Conservation (phyloP, 2,329 filamentous ascomycete genomes). For the Ophidiomyces ophidiicola region DNA sequence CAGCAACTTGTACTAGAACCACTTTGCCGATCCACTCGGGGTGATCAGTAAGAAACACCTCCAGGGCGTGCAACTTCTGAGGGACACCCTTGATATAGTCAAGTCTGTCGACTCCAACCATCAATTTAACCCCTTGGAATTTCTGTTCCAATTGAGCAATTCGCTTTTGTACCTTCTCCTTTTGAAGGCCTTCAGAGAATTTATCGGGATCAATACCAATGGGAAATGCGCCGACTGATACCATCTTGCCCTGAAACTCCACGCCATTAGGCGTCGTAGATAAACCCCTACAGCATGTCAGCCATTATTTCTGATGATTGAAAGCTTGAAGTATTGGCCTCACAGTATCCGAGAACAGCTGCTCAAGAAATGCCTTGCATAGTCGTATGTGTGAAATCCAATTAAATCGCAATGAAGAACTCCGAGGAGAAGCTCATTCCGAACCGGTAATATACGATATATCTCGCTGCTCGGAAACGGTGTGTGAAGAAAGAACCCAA, state of each 20-base stretch:
- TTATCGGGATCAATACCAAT: conserved; percentile 98
- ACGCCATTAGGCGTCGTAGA: conserved; percentile 82
- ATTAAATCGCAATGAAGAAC: conserved; percentile 89
- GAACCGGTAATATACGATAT: conserved; percentile 85
- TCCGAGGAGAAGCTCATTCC: conserved; percentile 75
- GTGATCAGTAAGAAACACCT: conserved; percentile 92
- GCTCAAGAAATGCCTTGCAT: conserved; percentile 93
- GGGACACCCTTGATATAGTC: conserved; percentile 99
- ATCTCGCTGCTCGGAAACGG: conserved; percentile 96
- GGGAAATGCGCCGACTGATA: conserved; percentile 88
- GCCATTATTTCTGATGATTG: conserved; percentile 12
- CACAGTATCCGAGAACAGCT: conserved; percentile 88
- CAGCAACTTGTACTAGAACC: conserved; percentile 87
- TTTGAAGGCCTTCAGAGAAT: conserved; percentile 78
- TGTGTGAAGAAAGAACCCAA: conserved; percentile 96
- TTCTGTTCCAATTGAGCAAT: conserved; percentile 76
- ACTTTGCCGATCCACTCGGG: conserved; percentile 98
- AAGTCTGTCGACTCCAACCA: conserved; percentile 89
- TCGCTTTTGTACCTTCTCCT: conserved; percentile 73
- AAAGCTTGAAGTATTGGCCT: conserved; percentile 21
- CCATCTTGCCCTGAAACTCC: conserved; percentile 74
- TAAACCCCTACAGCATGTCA: conserved; percentile 27
- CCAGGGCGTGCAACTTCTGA: conserved; percentile 90
- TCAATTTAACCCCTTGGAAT: conserved; percentile 90
- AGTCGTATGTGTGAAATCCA: conserved; percentile 98